Evolutionary conservation across 805 yeast species (phyloP), one percentile per base, ranked within the genome.

Genomic region (Wickerhamiella musiphila): DNA sequence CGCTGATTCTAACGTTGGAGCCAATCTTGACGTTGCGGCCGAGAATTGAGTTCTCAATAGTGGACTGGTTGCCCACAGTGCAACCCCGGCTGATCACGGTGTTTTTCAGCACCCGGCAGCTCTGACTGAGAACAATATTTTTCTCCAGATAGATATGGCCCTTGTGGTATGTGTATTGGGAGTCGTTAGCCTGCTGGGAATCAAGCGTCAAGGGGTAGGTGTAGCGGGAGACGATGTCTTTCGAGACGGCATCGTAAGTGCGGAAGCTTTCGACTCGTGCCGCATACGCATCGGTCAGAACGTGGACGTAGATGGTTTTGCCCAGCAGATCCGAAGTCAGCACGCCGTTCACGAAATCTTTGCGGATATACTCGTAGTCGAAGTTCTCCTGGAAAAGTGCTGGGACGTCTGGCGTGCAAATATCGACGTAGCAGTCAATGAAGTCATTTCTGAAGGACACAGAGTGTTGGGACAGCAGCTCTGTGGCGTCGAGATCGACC

Each of bases 231-330:
- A 90, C 59, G 25, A 84, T 70, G 52, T 90, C 96, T 53, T 79
- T 90, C 11, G 92, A 70, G 11, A 90, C 72, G 8, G 93, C 84
- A 51, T 78, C 86, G 53, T 84, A 90, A 0, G 96, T 82, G 49
- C 79, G 79, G 75, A 90, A 76, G 50, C 86, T 77, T 49, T 84
- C 92, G n/a, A 82, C 96, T 49, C 98, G 69, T 2, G 93, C 90
- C 18, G 94, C 94, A 48, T 83, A 84, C 37, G 77, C 74, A 33
- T 71, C 74, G 32, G 68, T 71, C 13, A 90, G 68, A 28, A 84
- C 70, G 48, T 81, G 83, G 0, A 93, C 82, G 53, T 86, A 86
- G 19, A 90, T 78, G 35, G 84, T 78, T 51, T 90, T 86, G 42
- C 83, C 84, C 44, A 90, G 61, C 44, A 90, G 66, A 54, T 90